Evolutionary conservation across 345 rosid genomes (phyloP).

Genomic region (Melaleuca alternifolia): DNA sequence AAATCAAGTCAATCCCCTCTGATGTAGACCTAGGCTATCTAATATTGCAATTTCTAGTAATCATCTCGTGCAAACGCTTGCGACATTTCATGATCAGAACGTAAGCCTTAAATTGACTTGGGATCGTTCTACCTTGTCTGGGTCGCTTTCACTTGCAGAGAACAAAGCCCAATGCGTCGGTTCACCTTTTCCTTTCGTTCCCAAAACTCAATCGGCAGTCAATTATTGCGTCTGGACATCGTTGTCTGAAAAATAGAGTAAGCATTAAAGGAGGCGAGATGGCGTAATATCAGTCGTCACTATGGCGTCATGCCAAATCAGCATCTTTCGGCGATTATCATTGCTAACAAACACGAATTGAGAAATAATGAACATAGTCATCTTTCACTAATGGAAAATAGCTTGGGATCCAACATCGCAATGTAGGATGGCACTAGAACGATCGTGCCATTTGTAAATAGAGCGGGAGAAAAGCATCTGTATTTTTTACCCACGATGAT

Average conservation of each 20-base stretch:
- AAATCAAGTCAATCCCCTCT: background rate
- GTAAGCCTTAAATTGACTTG: background rate
- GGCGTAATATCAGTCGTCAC: background rate
- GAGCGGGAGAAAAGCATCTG: background rate
- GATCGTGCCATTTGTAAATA: background rate
- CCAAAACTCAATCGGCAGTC: background rate
- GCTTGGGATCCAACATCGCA: background rate
- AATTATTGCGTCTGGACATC: background rate
- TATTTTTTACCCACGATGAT: background rate
- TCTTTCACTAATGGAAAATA: background rate
- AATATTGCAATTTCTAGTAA: background rate
- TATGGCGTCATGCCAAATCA: background rate
- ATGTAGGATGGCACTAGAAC: background rate
- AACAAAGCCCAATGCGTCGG: background rate
- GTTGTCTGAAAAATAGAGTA: background rate
- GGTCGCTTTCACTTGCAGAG: background rate
- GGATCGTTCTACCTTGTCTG: background rate
- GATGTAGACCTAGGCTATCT: background rate
- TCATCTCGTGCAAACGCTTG: background rate
- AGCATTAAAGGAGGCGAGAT: background rate
- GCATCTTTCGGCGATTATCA: background rate
- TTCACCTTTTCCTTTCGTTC: background rate
- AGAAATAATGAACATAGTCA: background rate
- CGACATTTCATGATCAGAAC: background rate
- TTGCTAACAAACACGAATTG: background rate